A percentile compares a stretch with the other conserved stretches of the same genome.
These are phyloP conservation scores for Thielaviopsis cerberus DNA, from an alignment of 2,329 filamentous ascomycete genomes.

Conservation along the genomic window DNA sequence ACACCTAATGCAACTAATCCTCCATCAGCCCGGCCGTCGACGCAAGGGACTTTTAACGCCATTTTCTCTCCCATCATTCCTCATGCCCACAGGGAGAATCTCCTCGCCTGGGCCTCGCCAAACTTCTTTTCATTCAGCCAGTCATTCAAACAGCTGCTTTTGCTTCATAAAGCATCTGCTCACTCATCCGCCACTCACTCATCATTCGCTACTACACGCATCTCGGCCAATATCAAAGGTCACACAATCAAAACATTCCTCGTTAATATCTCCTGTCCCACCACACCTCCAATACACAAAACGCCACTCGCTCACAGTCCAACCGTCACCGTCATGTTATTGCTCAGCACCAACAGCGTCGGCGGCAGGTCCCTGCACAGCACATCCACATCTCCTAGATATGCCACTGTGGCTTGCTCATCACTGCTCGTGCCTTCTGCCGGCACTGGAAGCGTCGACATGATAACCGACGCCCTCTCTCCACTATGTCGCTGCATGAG, in stretches of 20 bases:
- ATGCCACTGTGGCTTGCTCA: constrained; percentile 51
- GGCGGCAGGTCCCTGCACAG: constrained; percentile 61
- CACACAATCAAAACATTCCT: too few relatives aligned
- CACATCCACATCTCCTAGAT: constrained; percentile 61
- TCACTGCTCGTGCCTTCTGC: constrained; percentile 56
- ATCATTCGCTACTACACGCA: constrained; percentile 12
- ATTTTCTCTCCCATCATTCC: too few relatives aligned
- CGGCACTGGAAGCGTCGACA: constrained; percentile 70
- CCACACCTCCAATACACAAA: not conserved
- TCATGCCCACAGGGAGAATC: too few relatives aligned
- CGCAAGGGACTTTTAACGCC: too few relatives aligned
- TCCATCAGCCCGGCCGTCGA: too few relatives aligned
- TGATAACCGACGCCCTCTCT: constrained; percentile 52
- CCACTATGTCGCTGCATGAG: constrained; percentile 50
- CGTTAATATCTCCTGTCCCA: constrained; percentile 6
- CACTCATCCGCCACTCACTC: too few relatives aligned
- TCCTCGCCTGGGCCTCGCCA: too few relatives aligned
- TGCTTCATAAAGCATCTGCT: too few relatives aligned
- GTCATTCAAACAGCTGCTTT: too few relatives aligned
- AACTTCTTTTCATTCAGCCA: too few relatives aligned
- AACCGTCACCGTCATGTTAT: constrained; percentile 77
- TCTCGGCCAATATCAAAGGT: not conserved
- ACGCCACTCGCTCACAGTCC: constrained; percentile 31
- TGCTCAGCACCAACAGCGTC: constrained; percentile 62
- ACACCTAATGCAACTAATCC: too few relatives aligned